Base-by-base conservation (phyloP, 2,329 filamentous ascomycete species). In the Apiospora sp. region DNA sequence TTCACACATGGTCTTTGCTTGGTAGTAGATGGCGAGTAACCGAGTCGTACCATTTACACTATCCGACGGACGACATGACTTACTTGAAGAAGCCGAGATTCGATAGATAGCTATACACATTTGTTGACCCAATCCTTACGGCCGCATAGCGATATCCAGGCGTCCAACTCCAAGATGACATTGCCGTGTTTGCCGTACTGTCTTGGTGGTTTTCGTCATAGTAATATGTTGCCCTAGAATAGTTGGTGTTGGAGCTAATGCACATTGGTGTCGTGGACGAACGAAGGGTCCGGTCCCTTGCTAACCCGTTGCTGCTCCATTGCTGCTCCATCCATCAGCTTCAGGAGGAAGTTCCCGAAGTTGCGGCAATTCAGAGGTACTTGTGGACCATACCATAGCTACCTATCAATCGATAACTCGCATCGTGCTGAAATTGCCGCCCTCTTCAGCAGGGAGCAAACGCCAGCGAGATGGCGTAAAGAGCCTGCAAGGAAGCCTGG, bases 201-300 rank as follows among this genome's bases (percentile, higher is more conserved):
- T 37, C 34, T 22, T 41, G 19, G 22, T 13, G 58, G 19, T 14
- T 64, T 41, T 41, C 54, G 22, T 64, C 58, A 41, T n/a, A 37
- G 3, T 14, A 19, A 13, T n/a, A 41, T 41, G 12, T 22, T 41
- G 10, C 19, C 34, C 58, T n/a, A 41, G 19, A 64, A 10, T 22
- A 14, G 19, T 34, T n/a, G 34, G 22, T 19, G 22, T 64, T 14
- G 10, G 34, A 22, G 30, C 34, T 64, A 64, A 41, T 41, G 19
- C 10, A 22, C 10, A 41, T 64, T 41, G 58, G 58, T 41, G 34
- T n/a, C 30, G 24, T 27, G 19, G 34, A 41, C 30, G 34, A 64
- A 41, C 58, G 19, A 41, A 64, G 34, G 58, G 58, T 64, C 58
- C 34, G 58, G 58, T 41, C 30, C 58, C 19, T 41, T 64, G 58